phyloP scores from a whole-genome alignment of 345 rosid species.

The Eucalyptus albens region DNA sequence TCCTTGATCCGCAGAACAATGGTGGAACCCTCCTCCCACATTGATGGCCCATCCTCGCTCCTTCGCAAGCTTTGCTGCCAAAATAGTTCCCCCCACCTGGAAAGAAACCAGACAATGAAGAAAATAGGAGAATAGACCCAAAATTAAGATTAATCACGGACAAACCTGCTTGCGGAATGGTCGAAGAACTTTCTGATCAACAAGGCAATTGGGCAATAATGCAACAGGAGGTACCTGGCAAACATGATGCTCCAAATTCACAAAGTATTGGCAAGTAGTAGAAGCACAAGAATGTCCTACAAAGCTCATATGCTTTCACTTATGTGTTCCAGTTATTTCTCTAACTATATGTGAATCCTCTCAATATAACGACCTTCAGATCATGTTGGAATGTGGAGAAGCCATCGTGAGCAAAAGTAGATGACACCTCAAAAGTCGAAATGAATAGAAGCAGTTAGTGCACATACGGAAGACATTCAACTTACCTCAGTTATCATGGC shows the following conservation, averaged over 20 bases:
- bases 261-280: background rate
- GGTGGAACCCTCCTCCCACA: constrained; percentile 98
- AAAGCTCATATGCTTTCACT: background rate
- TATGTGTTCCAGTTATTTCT: background rate
- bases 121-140: background rate
- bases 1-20: constrained; percentile 69
- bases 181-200: constrained; percentile 67
- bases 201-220: constrained; percentile 60
- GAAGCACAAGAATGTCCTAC: background rate
- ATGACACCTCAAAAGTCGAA: background rate
- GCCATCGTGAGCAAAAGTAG: background rate
- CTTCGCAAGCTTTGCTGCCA: constrained; percentile 83
- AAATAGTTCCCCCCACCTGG: constrained; percentile 89
- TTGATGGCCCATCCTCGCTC: constrained; percentile 95
- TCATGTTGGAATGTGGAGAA: background rate
- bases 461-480: background rate
- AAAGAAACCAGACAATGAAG: background rate
- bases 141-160: background rate
- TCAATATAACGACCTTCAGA: background rate
- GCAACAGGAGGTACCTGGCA: constrained; percentile 85
- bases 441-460: background rate
- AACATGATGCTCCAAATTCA: background rate
- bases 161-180: constrained; percentile 81
- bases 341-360: background rate
- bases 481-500: constrained; percentile 76